These are phyloP conservation scores for Lactarius indigo DNA, from an alignment of 768 basidiomycete genomes.

Conservation along the genomic window DNA sequence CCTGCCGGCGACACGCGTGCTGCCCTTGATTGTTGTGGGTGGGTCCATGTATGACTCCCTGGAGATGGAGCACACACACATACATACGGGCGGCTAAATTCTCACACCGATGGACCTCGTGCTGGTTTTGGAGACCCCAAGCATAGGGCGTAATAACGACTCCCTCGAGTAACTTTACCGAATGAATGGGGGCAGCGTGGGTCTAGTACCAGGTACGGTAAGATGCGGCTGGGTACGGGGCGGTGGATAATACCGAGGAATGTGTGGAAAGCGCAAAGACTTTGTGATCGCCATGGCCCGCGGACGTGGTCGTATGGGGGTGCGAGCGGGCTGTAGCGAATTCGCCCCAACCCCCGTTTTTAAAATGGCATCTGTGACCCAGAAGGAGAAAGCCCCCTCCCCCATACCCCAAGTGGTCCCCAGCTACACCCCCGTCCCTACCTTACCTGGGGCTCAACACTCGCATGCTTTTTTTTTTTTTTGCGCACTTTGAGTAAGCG, in stretches of 20 bases:
- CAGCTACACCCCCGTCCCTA: background rate
- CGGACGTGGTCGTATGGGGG: background rate
- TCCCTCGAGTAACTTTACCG: background rate
- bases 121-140: background rate
- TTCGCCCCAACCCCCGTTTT: background rate
- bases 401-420: background rate
- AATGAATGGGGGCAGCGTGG: background rate
- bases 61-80: background rate
- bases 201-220: background rate
- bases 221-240: background rate
- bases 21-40: background rate
- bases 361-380: background rate
- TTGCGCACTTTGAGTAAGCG: background rate
- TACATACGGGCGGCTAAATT: background rate
- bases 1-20: background rate
- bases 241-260: background rate
- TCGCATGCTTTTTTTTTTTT: too few relatives aligned
- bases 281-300: background rate
- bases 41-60: background rate
- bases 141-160: background rate
- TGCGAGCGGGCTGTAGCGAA: background rate
- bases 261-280: background rate
- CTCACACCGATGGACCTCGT: background rate
- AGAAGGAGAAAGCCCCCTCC: background rate
- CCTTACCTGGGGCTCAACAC: background rate